Conservation (phyloP, 768 basidiomycete species). For the Suillus fuscotomentosus region DNA sequence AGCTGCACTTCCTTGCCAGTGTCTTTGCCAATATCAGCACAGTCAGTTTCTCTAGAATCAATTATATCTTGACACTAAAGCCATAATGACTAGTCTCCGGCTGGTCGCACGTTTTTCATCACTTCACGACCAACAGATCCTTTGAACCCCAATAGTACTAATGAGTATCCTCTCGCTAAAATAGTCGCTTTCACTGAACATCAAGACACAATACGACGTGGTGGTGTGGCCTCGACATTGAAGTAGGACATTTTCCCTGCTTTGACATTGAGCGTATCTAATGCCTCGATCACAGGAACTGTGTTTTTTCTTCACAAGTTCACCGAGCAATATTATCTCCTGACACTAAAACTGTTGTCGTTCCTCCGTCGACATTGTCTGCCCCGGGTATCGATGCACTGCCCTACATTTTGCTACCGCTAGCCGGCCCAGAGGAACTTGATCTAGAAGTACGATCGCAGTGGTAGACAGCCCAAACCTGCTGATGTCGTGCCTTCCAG, state of each 20-base stretch:
- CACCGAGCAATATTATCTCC: conserved; percentile 72
- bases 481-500: conserved; percentile 36
- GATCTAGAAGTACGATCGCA: conserved; percentile 70
- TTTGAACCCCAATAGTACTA: conserved; percentile 38
- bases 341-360: conserved; percentile 53
- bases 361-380: conserved; percentile 53
- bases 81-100: conserved; percentile 52
- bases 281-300: conserved; percentile 54
- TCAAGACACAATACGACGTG: conserved; percentile 78
- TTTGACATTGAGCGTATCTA: conserved; percentile 11
- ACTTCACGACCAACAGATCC: conserved; percentile 59
- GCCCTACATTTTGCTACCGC: conserved; percentile 81
- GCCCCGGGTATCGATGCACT: conserved; percentile 84
- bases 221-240: conserved; percentile 83
- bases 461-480: neutral
- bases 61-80: neutral
- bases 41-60: conserved; percentile 43
- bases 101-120: conserved; percentile 79
- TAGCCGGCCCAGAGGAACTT: conserved; percentile 94
- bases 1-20: conserved; percentile 87
- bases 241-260: conserved; percentile 53
- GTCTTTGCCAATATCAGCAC: conserved; percentile 91
- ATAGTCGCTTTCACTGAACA: conserved; percentile 90
- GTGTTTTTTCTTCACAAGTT: conserved; percentile 63
- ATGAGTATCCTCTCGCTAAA: conserved; percentile 83